Conservation (phyloP, 2,329 filamentous ascomycete species). For the Beauveria sp. region DNA sequence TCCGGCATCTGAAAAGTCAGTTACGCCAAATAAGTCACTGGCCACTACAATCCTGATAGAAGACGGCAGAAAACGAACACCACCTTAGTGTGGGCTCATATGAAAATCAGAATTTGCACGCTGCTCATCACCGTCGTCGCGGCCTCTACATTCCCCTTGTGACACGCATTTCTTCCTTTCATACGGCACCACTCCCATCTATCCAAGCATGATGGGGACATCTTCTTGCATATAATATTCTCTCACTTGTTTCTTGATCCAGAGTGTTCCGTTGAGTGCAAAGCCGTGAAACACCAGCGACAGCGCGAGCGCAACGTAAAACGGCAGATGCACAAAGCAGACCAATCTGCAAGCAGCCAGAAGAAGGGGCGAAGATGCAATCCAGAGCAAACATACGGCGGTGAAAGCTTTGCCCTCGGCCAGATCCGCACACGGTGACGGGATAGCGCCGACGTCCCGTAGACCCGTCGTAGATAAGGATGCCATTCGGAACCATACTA, state of each 20-base stretch:
- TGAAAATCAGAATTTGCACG: background rate
- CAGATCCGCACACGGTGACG: background rate
- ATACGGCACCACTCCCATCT: background rate
- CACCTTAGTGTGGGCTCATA: background rate
- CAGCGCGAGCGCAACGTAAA: background rate
- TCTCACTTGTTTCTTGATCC: background rate
- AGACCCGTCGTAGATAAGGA: background rate
- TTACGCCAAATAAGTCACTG: background rate
- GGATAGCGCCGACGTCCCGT: constrained; percentile 6
- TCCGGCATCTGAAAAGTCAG: background rate
- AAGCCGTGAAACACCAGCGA: constrained; percentile 1
- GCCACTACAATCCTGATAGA: background rate
- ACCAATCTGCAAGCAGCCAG: background rate
- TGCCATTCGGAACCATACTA: constrained; percentile 7
- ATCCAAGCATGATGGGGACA: background rate
- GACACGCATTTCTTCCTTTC: background rate
- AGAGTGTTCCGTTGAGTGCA: background rate
- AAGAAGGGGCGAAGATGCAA: background rate
- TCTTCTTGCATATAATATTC: constrained; percentile 3
- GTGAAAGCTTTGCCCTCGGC: background rate
- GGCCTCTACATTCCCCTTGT: background rate
- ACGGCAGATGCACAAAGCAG: background rate
- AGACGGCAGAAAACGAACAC: background rate
- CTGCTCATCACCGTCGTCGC: background rate
- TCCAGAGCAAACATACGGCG: background rate